Evolutionary conservation across 805 yeast genomes (phyloP).

Genomic region (Zygosaccharomyces kombuchaensis): DNA sequence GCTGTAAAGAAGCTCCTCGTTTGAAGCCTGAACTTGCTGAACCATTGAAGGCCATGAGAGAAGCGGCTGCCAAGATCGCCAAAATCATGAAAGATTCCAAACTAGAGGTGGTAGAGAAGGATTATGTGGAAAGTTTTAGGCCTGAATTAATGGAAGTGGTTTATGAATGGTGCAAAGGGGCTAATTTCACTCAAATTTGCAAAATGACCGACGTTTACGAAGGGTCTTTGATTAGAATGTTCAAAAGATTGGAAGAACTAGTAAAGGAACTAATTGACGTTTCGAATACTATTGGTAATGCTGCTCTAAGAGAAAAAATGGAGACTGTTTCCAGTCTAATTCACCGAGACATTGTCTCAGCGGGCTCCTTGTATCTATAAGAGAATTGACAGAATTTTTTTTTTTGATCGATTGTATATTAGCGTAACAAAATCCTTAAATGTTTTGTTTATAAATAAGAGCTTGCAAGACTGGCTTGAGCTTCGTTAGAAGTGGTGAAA

Average conservation of each 20-base stretch:
- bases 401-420: conserved; percentile 1
- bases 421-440: not conserved
- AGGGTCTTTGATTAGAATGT: conserved; percentile 92
- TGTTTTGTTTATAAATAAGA: conserved; percentile 6
- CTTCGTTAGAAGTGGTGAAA: conserved; percentile 7
- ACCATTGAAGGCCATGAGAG: conserved; percentile 82
- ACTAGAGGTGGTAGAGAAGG: conserved; percentile 84
- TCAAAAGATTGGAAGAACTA: conserved; percentile 90
- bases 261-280: conserved; percentile 86
- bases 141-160: conserved; percentile 97
- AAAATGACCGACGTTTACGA: conserved; percentile 99
- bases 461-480: conserved; percentile 13
- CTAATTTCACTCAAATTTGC: conserved; percentile 92
- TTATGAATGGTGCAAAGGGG: conserved; percentile 94
- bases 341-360: conserved; percentile 94
- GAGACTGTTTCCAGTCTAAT: conserved; percentile 77
- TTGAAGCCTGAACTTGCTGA: conserved; percentile 87
- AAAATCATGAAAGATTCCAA: conserved; percentile 85
- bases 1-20: conserved; percentile 83
- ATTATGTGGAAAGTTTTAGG: conserved; percentile 86
- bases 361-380: conserved; percentile 79
- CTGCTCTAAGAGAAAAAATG: conserved; percentile 82
- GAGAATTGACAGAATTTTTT: not conserved
- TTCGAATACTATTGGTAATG: conserved; percentile 91
- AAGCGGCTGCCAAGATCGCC: conserved; percentile 88